Evolutionary conservation across 192 early-diverging fungal species (phyloP), one percentile per base, ranked within the genome.

Genomic region (Backusella parvicylindrica): DNA sequence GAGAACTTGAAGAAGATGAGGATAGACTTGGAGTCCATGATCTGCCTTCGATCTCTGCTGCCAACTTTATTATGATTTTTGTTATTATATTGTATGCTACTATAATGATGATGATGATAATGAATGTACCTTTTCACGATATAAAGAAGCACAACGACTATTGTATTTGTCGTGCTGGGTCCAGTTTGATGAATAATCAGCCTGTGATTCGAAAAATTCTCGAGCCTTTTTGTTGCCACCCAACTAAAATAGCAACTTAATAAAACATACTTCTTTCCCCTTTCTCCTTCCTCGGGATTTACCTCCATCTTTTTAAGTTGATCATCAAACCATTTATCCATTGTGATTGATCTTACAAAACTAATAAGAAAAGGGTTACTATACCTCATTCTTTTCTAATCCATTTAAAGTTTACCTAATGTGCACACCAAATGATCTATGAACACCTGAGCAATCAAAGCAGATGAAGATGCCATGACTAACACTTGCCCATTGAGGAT

Each of bases 311-410:
- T 92, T 77, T 94, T 96, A 67, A 96, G 81, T 82, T 99, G 98
- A 81, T 98, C 96, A 33, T 94, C 91, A 37, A 88, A 91, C 97
- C 97, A 99, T 75, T 93, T 93, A 83, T 99, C 98, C 98, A 99
- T 99, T 2, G 92, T 92, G 71, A 99, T 93, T 2, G 98, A 99
- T 21, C 98, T 91, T 35, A 99, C 98, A 88, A 99, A 99, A 82
- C 91, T 91, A 70, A 1, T 1, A 31, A 30, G 38, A 69, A 69
- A 40, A 40, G 16, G 9, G 21, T 23, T 13, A 60, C 26, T 60
- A 26, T 3, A 1, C 1, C 23, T 9, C 18, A n/a, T 4, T 3
- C 56, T 66, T 8, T 66, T 66, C 32, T 36, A 21, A 64, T 84
- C 76, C 31, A 47, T 47, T 18, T n/a, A 38, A 68, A 53, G 31